These are phyloP conservation scores for Trichoderma afroharzianum DNA, from an alignment of 2,329 filamentous ascomycete genomes.

Conservation along the genomic window DNA sequence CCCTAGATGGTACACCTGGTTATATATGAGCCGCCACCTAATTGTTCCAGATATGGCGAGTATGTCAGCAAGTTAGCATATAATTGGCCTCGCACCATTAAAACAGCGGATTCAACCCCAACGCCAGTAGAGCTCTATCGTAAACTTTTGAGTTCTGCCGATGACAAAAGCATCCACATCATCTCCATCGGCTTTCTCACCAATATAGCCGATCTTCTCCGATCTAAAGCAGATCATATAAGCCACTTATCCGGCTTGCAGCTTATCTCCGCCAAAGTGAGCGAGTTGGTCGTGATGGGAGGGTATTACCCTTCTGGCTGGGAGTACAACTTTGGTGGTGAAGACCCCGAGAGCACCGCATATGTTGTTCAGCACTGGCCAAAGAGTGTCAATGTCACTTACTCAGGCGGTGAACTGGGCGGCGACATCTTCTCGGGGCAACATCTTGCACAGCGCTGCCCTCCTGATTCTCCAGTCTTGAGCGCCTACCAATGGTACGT, in stretches of 20 bases:
- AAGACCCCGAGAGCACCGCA: neutral
- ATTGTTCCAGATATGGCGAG: neutral
- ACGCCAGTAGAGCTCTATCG: neutral
- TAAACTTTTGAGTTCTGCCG: neutral
- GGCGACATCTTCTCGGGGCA: neutral
- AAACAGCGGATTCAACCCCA: neutral
- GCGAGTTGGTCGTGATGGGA: neutral
- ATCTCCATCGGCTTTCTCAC: slow-evolving; percentile 1
- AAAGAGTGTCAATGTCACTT: neutral
- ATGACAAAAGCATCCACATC: neutral
- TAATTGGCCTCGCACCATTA: neutral
- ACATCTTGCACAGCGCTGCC: neutral
- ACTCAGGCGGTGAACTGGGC: neutral
- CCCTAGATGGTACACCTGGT: neutral
- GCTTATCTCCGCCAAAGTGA: neutral
- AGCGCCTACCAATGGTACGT: slow-evolving; percentile 6
- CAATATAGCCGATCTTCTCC: neutral
- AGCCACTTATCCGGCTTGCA: neutral
- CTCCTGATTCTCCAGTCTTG: slow-evolving; percentile 1
- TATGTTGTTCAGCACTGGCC: neutral
- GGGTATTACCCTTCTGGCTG: slow-evolving; percentile 3
- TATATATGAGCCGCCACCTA: neutral
- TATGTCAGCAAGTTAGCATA: slow-evolving; percentile 1
- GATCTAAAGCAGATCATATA: slow-evolving; percentile 2
- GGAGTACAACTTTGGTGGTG: slow-evolving; percentile 10